Percentiles rank a stretch among this genome's conserved stretches.
Conservation (phyloP, 2,329 filamentous ascomycete species). For the Cladophialophora chaetospira region DNA sequence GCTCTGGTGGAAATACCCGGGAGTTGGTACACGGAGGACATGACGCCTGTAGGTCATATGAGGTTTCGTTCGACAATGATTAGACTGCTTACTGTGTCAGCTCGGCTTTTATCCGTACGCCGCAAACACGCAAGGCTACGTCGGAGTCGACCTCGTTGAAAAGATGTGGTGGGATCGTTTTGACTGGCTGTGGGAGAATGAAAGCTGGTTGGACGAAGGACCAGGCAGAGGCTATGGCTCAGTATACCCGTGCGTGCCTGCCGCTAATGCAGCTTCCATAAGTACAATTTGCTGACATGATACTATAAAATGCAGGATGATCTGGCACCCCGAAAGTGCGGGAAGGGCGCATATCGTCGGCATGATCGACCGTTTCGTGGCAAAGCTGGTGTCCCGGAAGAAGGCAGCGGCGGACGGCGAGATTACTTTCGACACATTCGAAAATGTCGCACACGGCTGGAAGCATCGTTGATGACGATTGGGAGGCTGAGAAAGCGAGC, state of each 20-base stretch:
- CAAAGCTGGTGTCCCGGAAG: constrained; percentile 25
- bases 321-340: constrained; percentile 34
- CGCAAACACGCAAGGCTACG: constrained; percentile 60
- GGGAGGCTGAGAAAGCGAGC: too few relatives aligned
- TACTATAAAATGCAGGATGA: constrained; percentile 24
- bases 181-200: constrained; percentile 55
- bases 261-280: constrained; percentile 5
- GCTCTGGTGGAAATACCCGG: constrained; percentile 47
- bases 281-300: constrained; percentile 10
- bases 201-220: constrained; percentile 34
- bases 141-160: constrained; percentile 59
- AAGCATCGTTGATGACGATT: constrained; percentile 17
- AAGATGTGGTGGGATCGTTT: constrained; percentile 64
- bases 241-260: constrained; percentile 28
- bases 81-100: constrained; percentile 9
- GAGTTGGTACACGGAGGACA: constrained; percentile 51
- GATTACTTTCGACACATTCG: constrained; percentile 35
- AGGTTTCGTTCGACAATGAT: not conserved
- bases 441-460: constrained; percentile 31
- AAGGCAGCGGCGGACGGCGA: constrained; percentile 29
- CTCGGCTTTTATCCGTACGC: constrained; percentile 48
- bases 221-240: constrained; percentile 32
- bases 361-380: constrained; percentile 34
- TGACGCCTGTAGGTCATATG: constrained; percentile 40
- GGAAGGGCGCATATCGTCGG: constrained; percentile 34